Conservation (phyloP, 768 basidiomycete species). For the Pisolithus marmoratus region DNA sequence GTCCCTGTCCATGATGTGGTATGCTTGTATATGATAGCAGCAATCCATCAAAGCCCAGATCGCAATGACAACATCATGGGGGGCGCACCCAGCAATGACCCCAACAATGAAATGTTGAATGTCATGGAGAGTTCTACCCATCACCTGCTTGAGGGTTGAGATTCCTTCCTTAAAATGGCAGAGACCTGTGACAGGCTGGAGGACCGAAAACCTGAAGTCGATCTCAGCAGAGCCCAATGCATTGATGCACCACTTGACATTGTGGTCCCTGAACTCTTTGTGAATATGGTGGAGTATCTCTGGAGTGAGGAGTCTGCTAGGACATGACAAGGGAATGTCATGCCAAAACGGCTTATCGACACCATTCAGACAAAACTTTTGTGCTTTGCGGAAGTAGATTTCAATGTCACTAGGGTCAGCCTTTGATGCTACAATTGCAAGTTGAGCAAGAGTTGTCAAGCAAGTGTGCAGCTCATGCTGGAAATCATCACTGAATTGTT, state of each 20-base stretch:
- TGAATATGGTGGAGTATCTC: conserved; percentile 37
- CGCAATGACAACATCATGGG: conserved; percentile 23
- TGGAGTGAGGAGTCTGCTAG: conserved; percentile 28
- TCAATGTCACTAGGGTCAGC: background rate
- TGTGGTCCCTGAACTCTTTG: conserved; percentile 26
- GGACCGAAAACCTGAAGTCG: conserved; percentile 20
- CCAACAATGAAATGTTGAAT: conserved; percentile 24
- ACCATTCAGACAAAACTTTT: conserved; percentile 4
- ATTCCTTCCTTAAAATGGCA: conserved; percentile 25
- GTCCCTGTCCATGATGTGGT: conserved; percentile 17
- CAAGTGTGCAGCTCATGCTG: background rate
- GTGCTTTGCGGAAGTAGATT: background rate
- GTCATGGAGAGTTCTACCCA: conserved; percentile 23
- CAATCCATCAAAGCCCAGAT: conserved; percentile 34
- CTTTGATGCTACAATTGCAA: background rate
- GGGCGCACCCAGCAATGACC: conserved; percentile 29
- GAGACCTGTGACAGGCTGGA: conserved; percentile 14
- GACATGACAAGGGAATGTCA: conserved; percentile 30
- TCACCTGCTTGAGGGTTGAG: conserved; percentile 21
- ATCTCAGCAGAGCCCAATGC: conserved; percentile 18
- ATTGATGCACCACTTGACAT: conserved; percentile 15
- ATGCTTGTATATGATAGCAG: conserved; percentile 29
- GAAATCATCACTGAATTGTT: conserved; percentile 20
- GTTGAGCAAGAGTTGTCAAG: background rate
- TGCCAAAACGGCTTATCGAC: conserved; percentile 31